A percentile compares a stretch with the other conserved stretches of the same genome.
Conservation (phyloP, 2,329 filamentous ascomycete species). For the Emmonsia crescens region DNA sequence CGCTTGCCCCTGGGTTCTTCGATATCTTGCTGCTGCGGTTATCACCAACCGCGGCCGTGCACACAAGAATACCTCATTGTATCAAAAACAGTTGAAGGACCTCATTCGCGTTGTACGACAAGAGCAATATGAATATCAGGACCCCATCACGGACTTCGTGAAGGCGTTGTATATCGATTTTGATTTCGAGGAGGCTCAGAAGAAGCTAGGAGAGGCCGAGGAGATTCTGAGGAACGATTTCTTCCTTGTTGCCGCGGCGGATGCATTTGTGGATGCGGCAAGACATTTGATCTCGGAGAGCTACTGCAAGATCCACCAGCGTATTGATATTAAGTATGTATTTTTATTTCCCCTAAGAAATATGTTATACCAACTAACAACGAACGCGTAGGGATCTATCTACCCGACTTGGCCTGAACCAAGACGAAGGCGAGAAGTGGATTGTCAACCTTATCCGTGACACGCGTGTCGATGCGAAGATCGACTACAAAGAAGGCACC, state of each 20-base stretch:
- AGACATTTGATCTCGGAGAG: constrained; percentile 95
- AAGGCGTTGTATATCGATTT: constrained; percentile 94
- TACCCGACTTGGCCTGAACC: constrained; percentile 76
- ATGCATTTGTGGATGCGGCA: constrained; percentile 86
- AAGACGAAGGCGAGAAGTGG: constrained; percentile 98
- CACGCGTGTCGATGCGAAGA: constrained; percentile 95
- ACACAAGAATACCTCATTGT: constrained; percentile 65
- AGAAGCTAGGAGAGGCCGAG: constrained; percentile 76
- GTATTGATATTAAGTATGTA: constrained; percentile 83
- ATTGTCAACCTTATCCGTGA: constrained; percentile 99
- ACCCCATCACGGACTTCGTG: constrained; percentile 93
- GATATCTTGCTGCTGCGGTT: constrained; percentile 87
- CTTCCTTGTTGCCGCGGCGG: constrained; percentile 77
- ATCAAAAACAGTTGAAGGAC: constrained; percentile 99
- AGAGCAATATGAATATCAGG: constrained; percentile 93
- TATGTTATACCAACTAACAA: neutral
- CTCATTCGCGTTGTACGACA: constrained; percentile 90
- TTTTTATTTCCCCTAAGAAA: neutral
- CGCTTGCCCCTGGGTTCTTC: constrained; percentile 88
- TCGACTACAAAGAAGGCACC: constrained; percentile 96
- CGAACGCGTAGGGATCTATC: constrained; percentile 59
- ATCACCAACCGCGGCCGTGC: constrained; percentile 81
- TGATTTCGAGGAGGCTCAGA: constrained; percentile 93
- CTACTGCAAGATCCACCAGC: constrained; percentile 99
- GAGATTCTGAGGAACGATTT: constrained; percentile 88